Evolutionary conservation across 805 yeast species (phyloP), one percentile per base, ranked within the genome.

Genomic region (Metschnikowia bowlesiae): DNA sequence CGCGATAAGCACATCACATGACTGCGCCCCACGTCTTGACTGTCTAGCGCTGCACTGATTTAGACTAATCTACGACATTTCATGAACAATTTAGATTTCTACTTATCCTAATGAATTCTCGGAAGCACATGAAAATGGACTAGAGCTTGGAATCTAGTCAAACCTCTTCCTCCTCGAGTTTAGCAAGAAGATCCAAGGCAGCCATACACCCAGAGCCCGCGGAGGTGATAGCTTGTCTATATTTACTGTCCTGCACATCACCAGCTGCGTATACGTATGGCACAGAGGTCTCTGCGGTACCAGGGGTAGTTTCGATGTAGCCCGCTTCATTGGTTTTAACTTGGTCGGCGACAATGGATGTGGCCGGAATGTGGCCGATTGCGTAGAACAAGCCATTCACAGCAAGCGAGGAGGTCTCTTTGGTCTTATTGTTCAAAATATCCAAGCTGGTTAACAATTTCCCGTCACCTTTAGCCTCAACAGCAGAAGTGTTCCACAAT

Each of bases 191-290:
- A 64, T 94, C 98, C 54, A 94, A 80, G 53, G 96, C 99, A 63
- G 99, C 99, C 97, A 91, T 92, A 80, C 99, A 94, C 56, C 99
- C 99, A 56, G 96, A 81, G 66, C 99, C 99, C n/a, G 99, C 99
- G 69, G 97, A 90, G 39, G 99, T 94, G 66, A 94, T 89, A 52
- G 99, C 99, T 78, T 94, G 99, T 83, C 99, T 89, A 74, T 92
- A 94, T 68, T 81, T 82, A 71, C 89, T 85, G 74, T 94, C 99
- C 74, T 94, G 99, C 51, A 94, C 99, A 67, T 94, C 99, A 74
- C 99, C 99, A 53, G 99, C 99, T 53, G 99, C 99, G 61, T 87
- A 94, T 54, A 94, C 88, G 68, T 97, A 98, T 64, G 80, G 81
- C 52, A 92, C 81, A 11, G 95, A 83, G 44, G 99, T 94, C 61